Evolutionary conservation across 805 yeast genomes (phyloP).

Genomic region (Yarrowia keelungensis): DNA sequence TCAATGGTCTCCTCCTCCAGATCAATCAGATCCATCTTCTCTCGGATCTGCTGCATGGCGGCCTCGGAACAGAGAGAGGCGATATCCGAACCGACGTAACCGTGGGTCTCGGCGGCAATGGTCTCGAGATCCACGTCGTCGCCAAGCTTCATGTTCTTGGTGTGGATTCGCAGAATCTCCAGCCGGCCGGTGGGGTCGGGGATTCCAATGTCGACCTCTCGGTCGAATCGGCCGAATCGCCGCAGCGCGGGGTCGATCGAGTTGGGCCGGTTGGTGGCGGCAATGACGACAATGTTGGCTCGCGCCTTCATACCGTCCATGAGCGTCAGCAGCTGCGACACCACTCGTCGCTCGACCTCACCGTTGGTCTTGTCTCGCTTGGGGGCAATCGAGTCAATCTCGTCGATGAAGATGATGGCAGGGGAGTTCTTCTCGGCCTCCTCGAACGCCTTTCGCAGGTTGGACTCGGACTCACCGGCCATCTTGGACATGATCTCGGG

Average conservation of each 20-base stretch:
- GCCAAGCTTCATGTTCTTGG: conserved; percentile 96
- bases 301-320: conserved; percentile 99
- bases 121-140: conserved; percentile 96
- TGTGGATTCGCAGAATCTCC: conserved; percentile 95
- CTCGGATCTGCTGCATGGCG: conserved; percentile 99
- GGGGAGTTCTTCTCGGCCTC: conserved; percentile 99
- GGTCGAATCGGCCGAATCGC: conserved; percentile 88
- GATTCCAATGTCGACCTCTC: conserved; percentile 87
- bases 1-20: conserved; percentile 96
- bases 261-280: conserved; percentile 92
- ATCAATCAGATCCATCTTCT: conserved; percentile 97
- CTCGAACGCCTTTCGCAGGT: conserved; percentile 96
- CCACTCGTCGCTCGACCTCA: conserved; percentile 99
- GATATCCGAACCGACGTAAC: conserved; percentile 98
- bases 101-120: conserved; percentile 97
- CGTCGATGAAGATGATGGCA: conserved; percentile 96
- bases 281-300: conserved; percentile 96
- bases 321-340: conserved; percentile 92
- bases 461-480: conserved; percentile 99
- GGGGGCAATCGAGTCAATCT: conserved; percentile 98
- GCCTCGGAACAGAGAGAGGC: conserved; percentile 99
- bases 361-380: conserved; percentile 99
- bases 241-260: conserved; percentile 84
- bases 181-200: conserved; percentile 87
- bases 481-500: conserved; percentile 99